Conservation (phyloP, 257 asterid species). For the Salvia miltiorrhiza region DNA sequence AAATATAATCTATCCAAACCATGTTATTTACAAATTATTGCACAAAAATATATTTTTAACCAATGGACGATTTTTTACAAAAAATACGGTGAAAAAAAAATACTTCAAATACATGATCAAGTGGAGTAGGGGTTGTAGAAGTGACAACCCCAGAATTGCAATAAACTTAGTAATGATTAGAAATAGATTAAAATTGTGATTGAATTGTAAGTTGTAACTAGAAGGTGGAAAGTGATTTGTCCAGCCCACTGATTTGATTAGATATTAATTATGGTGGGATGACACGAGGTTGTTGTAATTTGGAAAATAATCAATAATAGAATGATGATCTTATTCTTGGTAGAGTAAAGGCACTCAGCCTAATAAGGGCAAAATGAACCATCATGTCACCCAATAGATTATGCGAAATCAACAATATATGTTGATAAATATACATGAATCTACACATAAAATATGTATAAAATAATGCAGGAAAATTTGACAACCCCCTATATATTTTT, state of each 20-base stretch:
- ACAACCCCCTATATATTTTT: background rate
- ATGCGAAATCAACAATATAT: constrained; percentile 20
- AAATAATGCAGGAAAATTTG: background rate
- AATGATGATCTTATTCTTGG: constrained; percentile 24
- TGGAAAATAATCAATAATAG: constrained; percentile 27
- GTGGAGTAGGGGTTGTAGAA: background rate
- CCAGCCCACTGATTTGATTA: constrained; percentile 21
- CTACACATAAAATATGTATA: background rate
- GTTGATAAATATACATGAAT: background rate
- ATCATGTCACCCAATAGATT: constrained; percentile 23
- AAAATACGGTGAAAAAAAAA: constrained; percentile 55
- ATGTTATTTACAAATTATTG: too few species aligned
- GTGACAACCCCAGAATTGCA: background rate
- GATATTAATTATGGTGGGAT: constrained; percentile 22
- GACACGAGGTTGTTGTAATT: constrained; percentile 20
- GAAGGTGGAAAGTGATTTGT: constrained; percentile 20
- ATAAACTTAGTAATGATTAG: background rate
- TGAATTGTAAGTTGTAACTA: constrained; percentile 18
- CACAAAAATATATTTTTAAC: too few species aligned
- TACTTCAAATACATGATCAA: background rate
- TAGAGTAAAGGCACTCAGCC: constrained; percentile 13
- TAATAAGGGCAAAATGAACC: constrained; percentile 30
- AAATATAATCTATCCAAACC: too few species aligned
- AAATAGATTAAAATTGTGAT: constrained; percentile 1
- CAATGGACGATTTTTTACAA: too few species aligned